These are phyloP conservation scores for Volvox carteri DNA, from an alignment of 163 green algal species.

Conservation along the genomic window DNA sequence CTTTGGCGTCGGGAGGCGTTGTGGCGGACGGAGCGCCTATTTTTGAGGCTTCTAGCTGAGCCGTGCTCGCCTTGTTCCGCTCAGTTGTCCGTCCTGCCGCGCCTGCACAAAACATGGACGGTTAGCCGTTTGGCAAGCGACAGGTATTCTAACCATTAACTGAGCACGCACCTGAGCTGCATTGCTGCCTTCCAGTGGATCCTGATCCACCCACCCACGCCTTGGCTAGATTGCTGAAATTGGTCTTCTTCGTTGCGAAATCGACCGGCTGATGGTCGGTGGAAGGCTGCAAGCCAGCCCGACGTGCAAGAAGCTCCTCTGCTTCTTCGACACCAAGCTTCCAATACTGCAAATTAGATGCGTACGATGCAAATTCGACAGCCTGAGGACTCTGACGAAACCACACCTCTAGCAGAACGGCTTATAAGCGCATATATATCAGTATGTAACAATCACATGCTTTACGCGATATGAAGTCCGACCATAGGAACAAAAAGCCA, in stretches of 20 bases:
- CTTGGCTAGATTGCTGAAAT: constrained; percentile 23
- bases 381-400: background rate
- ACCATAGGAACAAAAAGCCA: background rate
- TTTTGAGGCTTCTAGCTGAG: background rate
- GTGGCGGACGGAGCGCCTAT: background rate
- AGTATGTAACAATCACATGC: background rate
- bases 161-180: constrained; percentile 15
- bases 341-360: constrained; percentile 36
- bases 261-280: constrained; percentile 41
- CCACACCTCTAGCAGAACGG: background rate
- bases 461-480: background rate
- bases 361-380: background rate
- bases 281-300: constrained; percentile 15
- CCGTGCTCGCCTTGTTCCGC: background rate
- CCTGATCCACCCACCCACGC: constrained; percentile 17
- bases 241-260: constrained; percentile 40
- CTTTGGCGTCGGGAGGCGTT: background rate
- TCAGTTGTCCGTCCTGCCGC: background rate
- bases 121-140: background rate
- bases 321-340: constrained; percentile 43
- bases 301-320: constrained; percentile 35
- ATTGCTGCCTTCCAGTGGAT: background rate
- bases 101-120: background rate
- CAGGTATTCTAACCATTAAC: background rate
- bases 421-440: background rate